These are phyloP conservation scores for Nakaseomyces bracarensis DNA, from an alignment of 1,139 yeast genomes.

Conservation along the genomic window DNA sequence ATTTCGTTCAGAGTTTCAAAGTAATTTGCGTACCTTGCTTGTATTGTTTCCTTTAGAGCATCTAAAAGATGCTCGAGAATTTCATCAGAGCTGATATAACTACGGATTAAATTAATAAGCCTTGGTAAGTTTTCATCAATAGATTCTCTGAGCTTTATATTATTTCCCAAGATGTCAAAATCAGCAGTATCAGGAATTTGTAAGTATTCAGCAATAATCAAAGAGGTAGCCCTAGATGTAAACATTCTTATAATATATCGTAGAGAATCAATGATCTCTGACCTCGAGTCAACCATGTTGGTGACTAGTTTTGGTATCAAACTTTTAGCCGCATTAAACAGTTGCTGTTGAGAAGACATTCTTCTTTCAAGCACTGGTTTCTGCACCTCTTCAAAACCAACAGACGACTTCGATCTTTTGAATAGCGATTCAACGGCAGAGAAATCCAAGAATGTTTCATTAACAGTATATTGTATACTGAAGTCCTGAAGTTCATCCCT, in stretches of 20 bases:
- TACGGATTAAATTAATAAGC: slow-evolving; percentile 42
- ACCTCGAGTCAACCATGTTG: slow-evolving; percentile 78
- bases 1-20: slow-evolving; percentile 30
- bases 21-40: slow-evolving; percentile 42
- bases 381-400: slow-evolving; percentile 27
- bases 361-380: slow-evolving; percentile 10
- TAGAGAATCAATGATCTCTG: slow-evolving; percentile 65
- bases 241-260: slow-evolving; percentile 63
- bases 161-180: slow-evolving; percentile 13
- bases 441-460: slow-evolving; percentile 72
- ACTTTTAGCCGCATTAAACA: slow-evolving; percentile 51
- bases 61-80: slow-evolving; percentile 46
- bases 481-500: slow-evolving; percentile 66
- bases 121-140: slow-evolving; percentile 48
- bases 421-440: slow-evolving; percentile 62
- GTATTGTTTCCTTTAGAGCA: slow-evolving; percentile 50
- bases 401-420: slow-evolving; percentile 25
- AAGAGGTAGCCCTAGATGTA: slow-evolving; percentile 37
- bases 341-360: slow-evolving; percentile 26
- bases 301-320: slow-evolving; percentile 77
- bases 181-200: slow-evolving; percentile 10
- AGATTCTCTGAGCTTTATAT: slow-evolving; percentile 39
- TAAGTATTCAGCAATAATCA: slow-evolving; percentile 30
- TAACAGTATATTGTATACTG: slow-evolving; percentile 69
- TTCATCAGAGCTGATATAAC: slow-evolving; percentile 40